Evolutionary conservation across 2,329 filamentous ascomycete genomes (phyloP).

Genomic region (Aaosphaeria arxii): DNA sequence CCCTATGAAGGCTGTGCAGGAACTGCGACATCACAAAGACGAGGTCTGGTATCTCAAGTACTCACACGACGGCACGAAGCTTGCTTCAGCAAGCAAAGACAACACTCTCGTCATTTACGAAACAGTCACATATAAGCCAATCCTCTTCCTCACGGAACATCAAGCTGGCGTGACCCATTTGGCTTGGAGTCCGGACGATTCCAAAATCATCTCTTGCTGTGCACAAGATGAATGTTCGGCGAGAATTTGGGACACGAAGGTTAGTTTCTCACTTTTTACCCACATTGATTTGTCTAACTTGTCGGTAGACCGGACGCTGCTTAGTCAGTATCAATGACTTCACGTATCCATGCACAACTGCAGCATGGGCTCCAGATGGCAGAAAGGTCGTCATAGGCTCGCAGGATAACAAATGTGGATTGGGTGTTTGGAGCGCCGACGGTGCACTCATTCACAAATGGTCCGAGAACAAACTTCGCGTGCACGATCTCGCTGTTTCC

Average conservation of each 20-base stretch:
- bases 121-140: constrained; percentile 63
- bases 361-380: constrained; percentile 82
- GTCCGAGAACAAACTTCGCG: constrained; percentile 64
- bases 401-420: constrained; percentile 36
- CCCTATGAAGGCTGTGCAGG: constrained; percentile 66
- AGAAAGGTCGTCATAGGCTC: constrained; percentile 70
- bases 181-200: constrained; percentile 89
- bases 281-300: not conserved
- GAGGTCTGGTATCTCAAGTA: constrained; percentile 93
- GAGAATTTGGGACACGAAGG: constrained; percentile 65
- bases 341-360: constrained; percentile 80
- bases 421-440: constrained; percentile 58
- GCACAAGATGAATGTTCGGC: constrained; percentile 63
- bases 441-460: constrained; percentile 65
- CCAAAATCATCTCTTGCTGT: constrained; percentile 79
- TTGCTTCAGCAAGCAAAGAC: constrained; percentile 80
- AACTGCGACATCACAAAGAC: constrained; percentile 70
- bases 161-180: constrained; percentile 75
- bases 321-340: constrained; percentile 64
- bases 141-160: constrained; percentile 65
- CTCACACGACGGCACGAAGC: constrained; percentile 77
- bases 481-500: constrained; percentile 83
- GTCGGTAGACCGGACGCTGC: constrained; percentile 45
- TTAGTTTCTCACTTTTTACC: constrained; percentile 8
- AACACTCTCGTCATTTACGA: constrained; percentile 79